A percentile compares a stretch with the other conserved stretches of the same genome.
Conservation (phyloP, 306 rosid species). For the Cyclanthera cordifolia region DNA sequence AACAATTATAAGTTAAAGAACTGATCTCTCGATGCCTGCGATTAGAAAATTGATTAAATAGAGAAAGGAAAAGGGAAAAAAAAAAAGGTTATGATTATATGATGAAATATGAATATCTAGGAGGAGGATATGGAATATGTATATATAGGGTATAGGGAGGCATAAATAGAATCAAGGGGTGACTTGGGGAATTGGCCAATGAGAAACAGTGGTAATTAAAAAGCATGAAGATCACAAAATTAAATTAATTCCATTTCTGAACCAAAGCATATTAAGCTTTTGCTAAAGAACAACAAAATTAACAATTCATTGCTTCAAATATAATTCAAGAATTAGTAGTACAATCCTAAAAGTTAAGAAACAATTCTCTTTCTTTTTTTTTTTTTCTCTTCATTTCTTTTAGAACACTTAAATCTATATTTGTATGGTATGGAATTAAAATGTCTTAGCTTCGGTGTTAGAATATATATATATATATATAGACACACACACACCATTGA, state of each 20-base stretch:
- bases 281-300: constrained; percentile 1
- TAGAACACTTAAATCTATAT: neutral
- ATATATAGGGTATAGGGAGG: neutral
- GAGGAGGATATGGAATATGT: neutral
- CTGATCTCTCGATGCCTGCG: neutral
- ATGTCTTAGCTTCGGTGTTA: neutral
- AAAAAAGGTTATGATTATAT: neutral
- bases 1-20: neutral
- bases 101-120: neutral
- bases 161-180: constrained; percentile 24
- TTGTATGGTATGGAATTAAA: neutral
- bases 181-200: constrained; percentile 23
- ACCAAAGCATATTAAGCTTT: constrained; percentile 2
- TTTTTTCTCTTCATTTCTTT: neutral
- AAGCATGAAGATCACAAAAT: neutral
- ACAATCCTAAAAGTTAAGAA: neutral
- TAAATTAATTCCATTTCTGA: neutral
- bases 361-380: neutral
- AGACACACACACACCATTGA: no score
- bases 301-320: constrained; percentile 7
- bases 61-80: neutral
- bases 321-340: constrained; percentile 4
- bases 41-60: neutral
- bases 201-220: neutral
- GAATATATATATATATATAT: no score